Evolutionary conservation across 306 rosid species (phyloP), one percentile per base, ranked within the genome.

Genomic region (Quercus robur): DNA sequence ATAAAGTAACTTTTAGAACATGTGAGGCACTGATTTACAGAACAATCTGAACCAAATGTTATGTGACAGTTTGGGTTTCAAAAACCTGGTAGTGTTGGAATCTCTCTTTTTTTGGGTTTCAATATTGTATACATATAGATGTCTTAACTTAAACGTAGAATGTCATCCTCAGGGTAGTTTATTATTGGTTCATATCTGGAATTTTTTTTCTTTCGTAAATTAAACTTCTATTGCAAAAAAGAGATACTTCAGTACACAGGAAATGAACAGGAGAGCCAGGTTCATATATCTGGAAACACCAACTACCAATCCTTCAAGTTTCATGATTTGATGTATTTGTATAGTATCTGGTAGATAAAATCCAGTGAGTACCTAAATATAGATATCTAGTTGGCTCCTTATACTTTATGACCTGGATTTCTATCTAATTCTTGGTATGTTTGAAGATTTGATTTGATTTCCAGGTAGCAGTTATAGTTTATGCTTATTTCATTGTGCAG

Each of bases 401-500:
- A 75, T 62, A 56, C 58, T 23, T 67, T 52, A 20, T 75, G 38
- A 58, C 52, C 26, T 19, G 54, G 31, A 61, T 23, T 46, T 71
- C 59, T 17, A 41, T 62, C 68, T 54, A 74, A 15, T 70, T 70
- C 28, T 5, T 56, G 23, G 19, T 70, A 44, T 57, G 59, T 67
- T 75, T 20, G 20, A 44, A 67, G 64, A 51, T 61, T 66, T 80
- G 1, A 59, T 73, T 72, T 56, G 51, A 78, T 74, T 79, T 76
- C 77, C 31, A 49, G 68, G 68, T 49, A 69, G 75, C 59, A 66
- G 64, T 69, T 69, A 33, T 80, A 64, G 70, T 35, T 75, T 52
- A 71, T 82, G 82, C 57, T 86, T 74, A 30, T 82, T 74, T 85
- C 82, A 13, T 86, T 88, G 69, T 73, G 74, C 97, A 93, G 99